These are phyloP conservation scores for Nicotiana benthamiana DNA, from an alignment of 257 asterid genomes.

Conservation along the genomic window DNA sequence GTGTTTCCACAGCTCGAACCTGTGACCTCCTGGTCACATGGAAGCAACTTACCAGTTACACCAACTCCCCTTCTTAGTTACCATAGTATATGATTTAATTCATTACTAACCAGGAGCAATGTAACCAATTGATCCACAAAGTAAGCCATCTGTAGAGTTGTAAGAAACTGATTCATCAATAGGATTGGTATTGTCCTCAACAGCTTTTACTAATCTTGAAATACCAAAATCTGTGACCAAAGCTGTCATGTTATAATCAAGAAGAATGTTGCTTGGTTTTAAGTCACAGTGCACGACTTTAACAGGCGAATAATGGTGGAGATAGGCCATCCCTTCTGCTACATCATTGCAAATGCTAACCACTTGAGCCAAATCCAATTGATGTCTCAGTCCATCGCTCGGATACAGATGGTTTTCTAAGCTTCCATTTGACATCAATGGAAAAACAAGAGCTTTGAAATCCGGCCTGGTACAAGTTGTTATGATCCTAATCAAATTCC, in stretches of 20 bases:
- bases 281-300: slow-evolving; percentile 76
- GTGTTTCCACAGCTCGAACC: too few species aligned
- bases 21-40: too few species aligned
- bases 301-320: slow-evolving; percentile 68
- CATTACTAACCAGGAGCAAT: slow-evolving; percentile 66
- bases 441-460: slow-evolving; percentile 80
- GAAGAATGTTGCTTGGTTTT: slow-evolving; percentile 80
- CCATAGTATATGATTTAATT: background rate
- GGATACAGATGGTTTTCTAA: slow-evolving; percentile 65
- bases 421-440: slow-evolving; percentile 75
- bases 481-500: slow-evolving; percentile 64
- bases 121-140: slow-evolving; percentile 80
- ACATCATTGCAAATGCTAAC: slow-evolving; percentile 67
- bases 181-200: slow-evolving; percentile 12
- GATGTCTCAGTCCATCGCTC: slow-evolving; percentile 11
- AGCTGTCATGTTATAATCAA: slow-evolving; percentile 63
- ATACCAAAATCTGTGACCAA: slow-evolving; percentile 76
- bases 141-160: slow-evolving; percentile 55
- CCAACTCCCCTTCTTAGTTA: background rate
- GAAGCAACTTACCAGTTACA: too few species aligned
- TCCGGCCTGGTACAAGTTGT: slow-evolving; percentile 68
- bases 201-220: slow-evolving; percentile 45
- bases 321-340: slow-evolving; percentile 70
- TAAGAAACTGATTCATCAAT: slow-evolving; percentile 41
- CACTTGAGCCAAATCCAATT: slow-evolving; percentile 35